Evolutionary conservation across 2,329 filamentous ascomycete species (phyloP).

Genomic region (Beauveria sp.): DNA sequence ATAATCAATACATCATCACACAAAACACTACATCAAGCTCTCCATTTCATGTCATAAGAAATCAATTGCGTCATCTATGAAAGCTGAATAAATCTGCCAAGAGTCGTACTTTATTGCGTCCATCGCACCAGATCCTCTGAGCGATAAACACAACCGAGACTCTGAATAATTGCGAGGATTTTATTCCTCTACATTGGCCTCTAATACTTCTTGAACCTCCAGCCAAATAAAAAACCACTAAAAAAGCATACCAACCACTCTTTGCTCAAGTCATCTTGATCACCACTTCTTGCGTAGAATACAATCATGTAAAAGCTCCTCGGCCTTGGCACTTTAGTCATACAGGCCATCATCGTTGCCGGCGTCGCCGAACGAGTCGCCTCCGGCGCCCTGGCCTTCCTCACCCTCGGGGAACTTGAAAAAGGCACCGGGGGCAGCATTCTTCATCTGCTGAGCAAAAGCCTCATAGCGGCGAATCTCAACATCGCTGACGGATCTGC

Average conservation of each 20-base stretch:
- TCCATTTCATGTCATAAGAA: slow-evolving; percentile 11
- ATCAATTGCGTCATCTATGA: slow-evolving; percentile 27
- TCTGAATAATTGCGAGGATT: slow-evolving; percentile 3
- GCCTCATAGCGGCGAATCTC: slow-evolving; percentile 98
- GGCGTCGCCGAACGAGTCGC: slow-evolving; percentile 68
- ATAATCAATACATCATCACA: neutral
- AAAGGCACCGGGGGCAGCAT: slow-evolving; percentile 86
- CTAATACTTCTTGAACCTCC: slow-evolving; percentile 22
- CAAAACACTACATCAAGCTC: neutral
- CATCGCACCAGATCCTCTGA: neutral
- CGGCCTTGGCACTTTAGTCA: slow-evolving; percentile 53
- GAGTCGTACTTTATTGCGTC: neutral
- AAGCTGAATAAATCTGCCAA: slow-evolving; percentile 16
- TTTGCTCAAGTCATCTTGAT: slow-evolving; percentile 1
- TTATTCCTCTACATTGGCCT: slow-evolving; percentile 17
- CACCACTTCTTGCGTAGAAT: slow-evolving; percentile 13
- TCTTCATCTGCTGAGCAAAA: slow-evolving; percentile 99
- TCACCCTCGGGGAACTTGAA: slow-evolving; percentile 85
- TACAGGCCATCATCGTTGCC: slow-evolving; percentile 97
- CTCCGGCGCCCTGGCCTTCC: slow-evolving; percentile 57
- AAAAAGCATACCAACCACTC: slow-evolving; percentile 14
- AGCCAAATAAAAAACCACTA: slow-evolving; percentile 19
- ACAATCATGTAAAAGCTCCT: neutral
- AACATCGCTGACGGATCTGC: slow-evolving; percentile 89
- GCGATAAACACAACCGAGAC: neutral